Conservation (phyloP, 2,329 filamentous ascomycete genomes). For the Apiospora malaysiana region DNA sequence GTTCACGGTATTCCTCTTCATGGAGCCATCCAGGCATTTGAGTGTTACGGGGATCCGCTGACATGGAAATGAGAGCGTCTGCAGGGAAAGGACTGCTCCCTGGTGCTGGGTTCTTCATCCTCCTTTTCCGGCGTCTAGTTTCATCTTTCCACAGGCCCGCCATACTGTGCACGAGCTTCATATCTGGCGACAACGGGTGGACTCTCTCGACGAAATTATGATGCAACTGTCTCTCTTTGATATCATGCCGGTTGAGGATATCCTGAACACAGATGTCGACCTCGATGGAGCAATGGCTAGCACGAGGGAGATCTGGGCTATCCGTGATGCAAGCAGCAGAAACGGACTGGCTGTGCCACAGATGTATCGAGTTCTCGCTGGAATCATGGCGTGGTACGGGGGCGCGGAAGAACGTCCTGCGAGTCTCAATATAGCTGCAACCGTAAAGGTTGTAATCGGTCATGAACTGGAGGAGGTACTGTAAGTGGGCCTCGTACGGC, state of each 20-base stretch:
- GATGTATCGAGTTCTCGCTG: constrained; percentile 63
- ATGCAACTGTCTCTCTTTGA: constrained; percentile 80
- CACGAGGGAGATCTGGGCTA: constrained; percentile 69
- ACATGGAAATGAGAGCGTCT: constrained; percentile 87
- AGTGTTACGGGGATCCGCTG: constrained; percentile 76
- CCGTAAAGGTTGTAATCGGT: constrained; percentile 97
- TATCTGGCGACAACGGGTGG: constrained; percentile 65
- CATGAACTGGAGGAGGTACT: constrained; percentile 97
- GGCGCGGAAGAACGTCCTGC: constrained; percentile 72
- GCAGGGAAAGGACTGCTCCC: constrained; percentile 78
- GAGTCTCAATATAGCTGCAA: constrained; percentile 82
- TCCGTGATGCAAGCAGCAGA: constrained; percentile 63
- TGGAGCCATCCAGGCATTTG: constrained; percentile 88
- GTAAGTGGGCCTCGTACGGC: constrained; percentile 91
- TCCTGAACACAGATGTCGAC: constrained; percentile 88
- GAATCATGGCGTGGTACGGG: constrained; percentile 76
- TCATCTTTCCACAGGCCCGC: constrained; percentile 93
- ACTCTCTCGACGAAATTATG: constrained; percentile 83
- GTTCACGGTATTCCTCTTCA: constrained; percentile 78
- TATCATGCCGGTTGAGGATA: constrained; percentile 80
- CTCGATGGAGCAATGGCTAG: constrained; percentile 88
- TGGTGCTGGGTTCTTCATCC: constrained; percentile 68
- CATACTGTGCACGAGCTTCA: constrained; percentile 93
- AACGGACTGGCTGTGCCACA: constrained; percentile 83
- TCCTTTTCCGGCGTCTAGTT: constrained; percentile 75